phyloP scores from a whole-genome alignment of 2,329 filamentous ascomycete genomes.

The Fusarium aywerte region DNA sequence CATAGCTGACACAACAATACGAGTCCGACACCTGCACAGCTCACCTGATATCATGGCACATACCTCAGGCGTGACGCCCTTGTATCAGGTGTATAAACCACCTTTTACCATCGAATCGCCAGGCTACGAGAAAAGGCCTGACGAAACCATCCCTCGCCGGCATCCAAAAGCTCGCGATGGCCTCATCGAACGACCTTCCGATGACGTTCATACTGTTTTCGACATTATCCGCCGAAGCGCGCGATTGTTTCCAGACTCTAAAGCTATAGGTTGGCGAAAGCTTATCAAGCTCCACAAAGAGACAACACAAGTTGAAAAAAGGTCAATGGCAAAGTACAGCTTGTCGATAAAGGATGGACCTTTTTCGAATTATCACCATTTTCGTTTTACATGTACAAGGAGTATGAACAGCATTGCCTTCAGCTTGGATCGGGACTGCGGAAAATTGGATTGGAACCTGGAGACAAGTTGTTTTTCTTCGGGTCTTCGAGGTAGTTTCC shows the following conservation, averaged over 20 bases:
- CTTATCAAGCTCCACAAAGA: slow-evolving; percentile 82
- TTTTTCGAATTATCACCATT: slow-evolving; percentile 85
- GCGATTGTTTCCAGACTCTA: slow-evolving; percentile 66
- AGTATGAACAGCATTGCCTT: slow-evolving; percentile 77
- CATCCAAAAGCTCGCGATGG: slow-evolving; percentile 76
- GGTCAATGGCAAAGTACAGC: slow-evolving; percentile 78
- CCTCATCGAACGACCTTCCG: slow-evolving; percentile 71
- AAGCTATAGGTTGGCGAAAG: slow-evolving; percentile 75
- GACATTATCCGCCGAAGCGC: slow-evolving; percentile 80
- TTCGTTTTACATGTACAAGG: slow-evolving; percentile 78
- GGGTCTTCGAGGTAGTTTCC: slow-evolving; percentile 75
- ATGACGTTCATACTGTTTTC: slow-evolving; percentile 78
- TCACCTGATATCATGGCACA: background rate
- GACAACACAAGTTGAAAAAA: slow-evolving; percentile 89
- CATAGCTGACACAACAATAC: background rate
- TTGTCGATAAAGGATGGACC: slow-evolving; percentile 90
- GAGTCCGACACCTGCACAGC: background rate
- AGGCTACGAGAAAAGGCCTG: slow-evolving; percentile 72
- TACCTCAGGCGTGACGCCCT: slow-evolving; percentile 56
- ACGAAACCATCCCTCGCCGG: slow-evolving; percentile 85
- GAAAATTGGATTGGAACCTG: slow-evolving; percentile 73
- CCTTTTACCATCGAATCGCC: slow-evolving; percentile 80
- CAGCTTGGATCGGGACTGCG: slow-evolving; percentile 78
- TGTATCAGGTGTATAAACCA: slow-evolving; percentile 71
- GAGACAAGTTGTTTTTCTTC: slow-evolving; percentile 80